Evolutionary conservation across 306 rosid species (phyloP), one percentile per base, ranked within the genome.

Genomic region (Trifolium fragiferum): DNA sequence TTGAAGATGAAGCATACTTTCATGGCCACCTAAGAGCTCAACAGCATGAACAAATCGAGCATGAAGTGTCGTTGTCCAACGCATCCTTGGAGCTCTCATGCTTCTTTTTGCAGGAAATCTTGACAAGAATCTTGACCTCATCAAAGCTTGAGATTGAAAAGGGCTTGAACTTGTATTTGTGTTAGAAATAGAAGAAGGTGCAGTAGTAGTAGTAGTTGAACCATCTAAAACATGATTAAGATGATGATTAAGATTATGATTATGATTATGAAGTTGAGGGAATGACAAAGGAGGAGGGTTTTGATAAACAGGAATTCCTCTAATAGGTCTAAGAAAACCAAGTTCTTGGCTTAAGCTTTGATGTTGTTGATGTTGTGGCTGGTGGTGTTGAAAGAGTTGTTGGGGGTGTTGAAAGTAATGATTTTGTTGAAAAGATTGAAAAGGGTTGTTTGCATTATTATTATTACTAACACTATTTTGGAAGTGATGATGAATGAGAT

Each of bases 21-120:
- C 99, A 82, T 90, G 99, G 84, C 99, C 99, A 72, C 99, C 99
- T 43, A 95, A 81, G 12, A 95, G 98, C 59, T 95, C 97, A 60
- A 95, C 99, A 13, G 99, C 99, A 44, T 95, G 99, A 74, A 92
- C 99, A 66, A 95, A 95, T 32, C 98, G 95, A 82, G 98, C 96
- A 62, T 95, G 99, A 54, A 95, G 98, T 6, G 97, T 90, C 3
- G 93, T 85, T 72, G 99, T 95, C 98, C 99, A 95, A 14, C 99
- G 89, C 99, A 95, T 95, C 87, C 99, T 66, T 0, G 99, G 99
- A n/a, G 99, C 97, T 68, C 99, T 86, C 93, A 92, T 94, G 90
- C 97, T 88, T 5, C 99, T 86, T 46, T 94, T 94, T 1, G 95
- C 85, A 0, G 97, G 99, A 35, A 92, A 94, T 33, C 99, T 79